phyloP scores from a whole-genome alignment of 305 asterid species.

The Fraxinus latifolia region DNA sequence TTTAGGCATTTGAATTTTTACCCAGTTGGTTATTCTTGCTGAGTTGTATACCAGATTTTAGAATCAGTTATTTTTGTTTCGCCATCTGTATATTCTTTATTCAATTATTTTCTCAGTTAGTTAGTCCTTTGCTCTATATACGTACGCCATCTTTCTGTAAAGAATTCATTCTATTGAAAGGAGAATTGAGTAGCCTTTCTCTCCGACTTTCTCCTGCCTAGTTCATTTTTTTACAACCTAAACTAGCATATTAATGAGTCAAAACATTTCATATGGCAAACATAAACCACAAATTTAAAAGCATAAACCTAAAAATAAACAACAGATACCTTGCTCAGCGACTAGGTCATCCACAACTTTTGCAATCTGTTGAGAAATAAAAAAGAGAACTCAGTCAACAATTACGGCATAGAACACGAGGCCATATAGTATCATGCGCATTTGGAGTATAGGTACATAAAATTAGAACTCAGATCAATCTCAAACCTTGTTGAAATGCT shows the following conservation, averaged over 20 bases:
- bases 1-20: not conserved
- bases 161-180: not conserved
- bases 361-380: conserved; percentile 58
- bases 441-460: not conserved
- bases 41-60: no score
- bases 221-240: not conserved
- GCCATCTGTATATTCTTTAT: not conserved
- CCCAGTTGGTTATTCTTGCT: not conserved
- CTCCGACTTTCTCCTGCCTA: not conserved
- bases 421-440: not conserved
- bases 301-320: not conserved
- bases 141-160: not conserved
- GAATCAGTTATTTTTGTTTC: not conserved
- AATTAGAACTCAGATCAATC: not conserved
- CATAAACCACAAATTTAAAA: not conserved
- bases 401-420: not conserved
- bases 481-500: conserved; percentile 91
- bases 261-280: not conserved
- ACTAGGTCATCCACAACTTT: conserved; percentile 67
- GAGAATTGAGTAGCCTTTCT: not conserved
- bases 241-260: not conserved
- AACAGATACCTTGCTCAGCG: conserved; percentile 67
- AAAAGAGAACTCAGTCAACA: not conserved
- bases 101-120: not conserved
- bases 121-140: not conserved